Conservation (phyloP, 2,329 filamentous ascomycete species). For the Alternaria longipes region DNA sequence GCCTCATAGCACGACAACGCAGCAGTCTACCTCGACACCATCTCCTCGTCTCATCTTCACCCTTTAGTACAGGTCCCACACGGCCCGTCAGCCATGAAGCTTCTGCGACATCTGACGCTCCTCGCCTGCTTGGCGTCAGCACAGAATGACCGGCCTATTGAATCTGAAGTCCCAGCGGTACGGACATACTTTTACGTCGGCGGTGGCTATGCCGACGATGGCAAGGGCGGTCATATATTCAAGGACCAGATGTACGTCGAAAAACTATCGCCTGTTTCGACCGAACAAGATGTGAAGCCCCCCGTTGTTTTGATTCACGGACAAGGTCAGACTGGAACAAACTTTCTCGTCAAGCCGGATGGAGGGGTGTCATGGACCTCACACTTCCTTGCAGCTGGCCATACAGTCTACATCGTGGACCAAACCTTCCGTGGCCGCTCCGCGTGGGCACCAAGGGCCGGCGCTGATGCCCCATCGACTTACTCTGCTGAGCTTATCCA, state of each 20-base stretch:
- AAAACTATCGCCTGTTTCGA: conserved; percentile 13
- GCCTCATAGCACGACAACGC: neutral
- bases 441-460: conserved; percentile 36
- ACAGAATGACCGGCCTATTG: neutral
- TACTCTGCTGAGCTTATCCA: conserved; percentile 9
- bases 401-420: conserved; percentile 60
- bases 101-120: neutral
- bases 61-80: neutral
- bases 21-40: neutral
- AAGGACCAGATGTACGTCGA: conserved; percentile 35
- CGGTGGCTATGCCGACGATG: conserved; percentile 25
- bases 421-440: conserved; percentile 57
- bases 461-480: conserved; percentile 3
- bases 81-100: neutral
- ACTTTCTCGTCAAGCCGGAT: conserved; percentile 56
- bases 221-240: conserved; percentile 22
- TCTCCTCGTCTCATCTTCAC: neutral
- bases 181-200: conserved; percentile 31
- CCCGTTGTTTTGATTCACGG: conserved; percentile 25
- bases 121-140: neutral
- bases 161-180: conserved; percentile 10
- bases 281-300: neutral
- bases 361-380: conserved; percentile 61
- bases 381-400: conserved; percentile 56
- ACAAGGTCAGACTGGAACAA: conserved; percentile 30